Conservation (phyloP, 176 grass and related monocot species). For the Themeda triandra region DNA sequence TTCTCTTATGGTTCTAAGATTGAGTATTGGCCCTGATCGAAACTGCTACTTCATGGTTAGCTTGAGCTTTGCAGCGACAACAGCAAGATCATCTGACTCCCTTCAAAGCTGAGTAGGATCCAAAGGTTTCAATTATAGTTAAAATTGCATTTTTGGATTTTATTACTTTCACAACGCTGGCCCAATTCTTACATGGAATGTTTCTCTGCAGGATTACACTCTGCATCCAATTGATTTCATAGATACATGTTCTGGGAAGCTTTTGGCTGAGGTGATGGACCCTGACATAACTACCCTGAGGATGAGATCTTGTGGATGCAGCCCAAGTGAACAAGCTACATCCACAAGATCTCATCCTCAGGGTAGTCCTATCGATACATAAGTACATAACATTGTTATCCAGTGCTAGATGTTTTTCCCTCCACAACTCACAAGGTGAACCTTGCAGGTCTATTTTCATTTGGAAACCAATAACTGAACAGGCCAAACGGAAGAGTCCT, state of each 20-base stretch:
- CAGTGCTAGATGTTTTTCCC: background rate
- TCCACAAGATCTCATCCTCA: constrained; percentile 63
- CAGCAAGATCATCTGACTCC: constrained; percentile 49
- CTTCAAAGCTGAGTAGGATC: constrained; percentile 95
- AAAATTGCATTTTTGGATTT: background rate
- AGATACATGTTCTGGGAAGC: constrained; percentile 71
- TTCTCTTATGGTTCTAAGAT: too few species aligned
- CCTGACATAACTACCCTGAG: constrained; percentile 83
- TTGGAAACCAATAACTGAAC: constrained; percentile 67
- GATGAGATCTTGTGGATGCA: too few species aligned
- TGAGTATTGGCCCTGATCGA: too few species aligned
- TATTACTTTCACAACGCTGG: background rate
- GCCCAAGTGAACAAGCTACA: constrained; percentile 89
- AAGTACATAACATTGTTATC: too few species aligned
- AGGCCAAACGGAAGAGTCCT: constrained; percentile 44
- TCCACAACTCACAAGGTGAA: background rate
- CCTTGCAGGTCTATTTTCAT: constrained; percentile 79
- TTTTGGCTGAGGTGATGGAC: constrained; percentile 82
- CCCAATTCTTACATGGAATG: background rate
- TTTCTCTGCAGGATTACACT: constrained; percentile 60
- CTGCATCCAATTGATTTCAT: constrained; percentile 97
- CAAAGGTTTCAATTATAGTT: constrained; percentile 52
- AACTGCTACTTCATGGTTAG: too few species aligned
- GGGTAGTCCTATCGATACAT: constrained; percentile 46
- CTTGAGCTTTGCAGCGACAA: too few species aligned